phyloP scores from a whole-genome alignment of 768 basidiomycete genomes.

The Mycena galericulata region DNA sequence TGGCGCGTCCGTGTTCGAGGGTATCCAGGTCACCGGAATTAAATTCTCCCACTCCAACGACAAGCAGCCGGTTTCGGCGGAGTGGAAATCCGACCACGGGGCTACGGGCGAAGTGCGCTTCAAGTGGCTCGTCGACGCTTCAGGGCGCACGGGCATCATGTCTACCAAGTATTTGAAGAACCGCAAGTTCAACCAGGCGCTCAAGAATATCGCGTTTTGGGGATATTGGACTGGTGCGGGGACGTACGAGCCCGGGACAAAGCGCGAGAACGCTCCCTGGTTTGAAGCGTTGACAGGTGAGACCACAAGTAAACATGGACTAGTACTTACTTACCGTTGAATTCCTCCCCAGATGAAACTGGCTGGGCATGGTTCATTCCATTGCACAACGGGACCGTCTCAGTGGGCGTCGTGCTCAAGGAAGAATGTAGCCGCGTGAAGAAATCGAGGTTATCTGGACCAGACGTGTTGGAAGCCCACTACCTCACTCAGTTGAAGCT shows the following conservation, averaged over 20 bases:
- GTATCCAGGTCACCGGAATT: conserved; percentile 57
- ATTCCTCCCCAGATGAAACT: conserved; percentile 44
- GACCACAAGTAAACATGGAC: background rate
- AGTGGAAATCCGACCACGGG: conserved; percentile 51
- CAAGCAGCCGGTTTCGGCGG: conserved; percentile 51
- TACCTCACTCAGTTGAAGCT: conserved; percentile 6
- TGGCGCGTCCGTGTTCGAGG: conserved; percentile 64
- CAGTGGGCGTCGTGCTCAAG: conserved; percentile 52
- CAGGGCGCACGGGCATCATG: conserved; percentile 66
- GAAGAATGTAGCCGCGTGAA: conserved; percentile 41
- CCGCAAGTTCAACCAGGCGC: conserved; percentile 56
- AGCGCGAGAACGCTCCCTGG: conserved; percentile 51
- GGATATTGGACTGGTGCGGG: conserved; percentile 58
- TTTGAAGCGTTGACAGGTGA: conserved; percentile 57
- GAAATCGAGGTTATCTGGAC: conserved; percentile 1
- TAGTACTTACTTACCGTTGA: background rate
- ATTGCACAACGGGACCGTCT: conserved; percentile 46
- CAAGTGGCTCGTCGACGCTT: conserved; percentile 73
- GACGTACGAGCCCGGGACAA: conserved; percentile 48
- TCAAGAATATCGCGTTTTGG: conserved; percentile 64
- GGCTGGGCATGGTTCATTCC: conserved; percentile 58
- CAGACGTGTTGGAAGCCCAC: background rate
- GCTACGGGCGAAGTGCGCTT: conserved; percentile 59
- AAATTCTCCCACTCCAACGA: conserved; percentile 51
- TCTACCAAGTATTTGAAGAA: conserved; percentile 61